A percentile compares a stretch with the other conserved stretches of the same genome.
Evolutionary conservation across 1,284 basidiomycete species (phyloP).

Genomic region (Cystobasidium sp.): DNA sequence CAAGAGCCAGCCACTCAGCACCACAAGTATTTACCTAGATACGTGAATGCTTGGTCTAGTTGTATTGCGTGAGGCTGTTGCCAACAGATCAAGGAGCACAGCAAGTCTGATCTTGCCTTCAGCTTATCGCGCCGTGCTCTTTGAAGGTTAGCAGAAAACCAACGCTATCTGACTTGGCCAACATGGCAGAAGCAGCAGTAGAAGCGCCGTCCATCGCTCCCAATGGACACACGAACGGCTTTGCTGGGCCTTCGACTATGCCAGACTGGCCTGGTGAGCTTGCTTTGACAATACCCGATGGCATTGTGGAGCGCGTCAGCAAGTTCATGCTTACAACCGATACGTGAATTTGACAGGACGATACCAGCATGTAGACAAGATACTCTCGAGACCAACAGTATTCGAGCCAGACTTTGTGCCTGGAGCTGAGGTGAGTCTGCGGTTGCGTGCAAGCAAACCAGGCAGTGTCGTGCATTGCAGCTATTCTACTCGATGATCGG

Average conservation of each 20-base stretch:
- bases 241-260: conserved; percentile 11
- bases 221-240: conserved; percentile 10
- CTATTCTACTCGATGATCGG: conserved; percentile 35
- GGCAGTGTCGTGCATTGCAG: not conserved
- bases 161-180: not conserved
- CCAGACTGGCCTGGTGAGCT: conserved; percentile 30
- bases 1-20: too few relatives aligned
- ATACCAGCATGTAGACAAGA: conserved; percentile 35
- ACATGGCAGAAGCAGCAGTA: conserved; percentile 9
- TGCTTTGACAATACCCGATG: too few relatives aligned
- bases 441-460: not conserved
- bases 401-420: conserved; percentile 37
- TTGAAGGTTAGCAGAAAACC: not conserved
- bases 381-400: conserved; percentile 21
- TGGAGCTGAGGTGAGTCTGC: conserved; percentile 24
- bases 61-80: too few relatives aligned
- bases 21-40: too few relatives aligned
- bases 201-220: not conserved
- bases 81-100: too few relatives aligned
- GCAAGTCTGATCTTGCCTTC: too few relatives aligned
- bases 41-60: too few relatives aligned
- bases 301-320: not conserved
- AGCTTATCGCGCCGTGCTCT: too few relatives aligned
- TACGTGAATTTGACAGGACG: conserved; percentile 1
- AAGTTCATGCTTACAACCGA: not conserved